Evolutionary conservation across 257 asterid genomes (phyloP).

Genomic region (Fraxinus quadrangulata): DNA sequence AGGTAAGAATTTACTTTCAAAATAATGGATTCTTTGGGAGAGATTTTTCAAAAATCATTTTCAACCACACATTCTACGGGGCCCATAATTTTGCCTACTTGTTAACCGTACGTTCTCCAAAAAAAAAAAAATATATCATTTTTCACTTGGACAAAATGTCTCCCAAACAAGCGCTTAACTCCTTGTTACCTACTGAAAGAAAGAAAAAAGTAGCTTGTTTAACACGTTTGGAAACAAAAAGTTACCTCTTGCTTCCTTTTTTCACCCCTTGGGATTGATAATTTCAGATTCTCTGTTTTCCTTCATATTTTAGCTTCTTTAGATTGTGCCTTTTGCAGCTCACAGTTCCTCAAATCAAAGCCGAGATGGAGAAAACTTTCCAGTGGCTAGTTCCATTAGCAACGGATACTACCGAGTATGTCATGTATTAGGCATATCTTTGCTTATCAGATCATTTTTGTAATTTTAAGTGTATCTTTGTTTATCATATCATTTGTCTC

Average conservation of each 20-base stretch:
- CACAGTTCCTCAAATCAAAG: constrained; percentile 76
- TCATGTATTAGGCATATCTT: background rate
- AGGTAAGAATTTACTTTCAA: too few relatives aligned
- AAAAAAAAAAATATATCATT: too few relatives aligned
- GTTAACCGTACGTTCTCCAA: too few relatives aligned
- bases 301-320: constrained; percentile 20
- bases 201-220: background rate
- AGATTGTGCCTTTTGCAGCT: constrained; percentile 52
- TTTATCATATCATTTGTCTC: background rate
- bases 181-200: background rate
- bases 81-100: too few relatives aligned
- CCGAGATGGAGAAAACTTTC: constrained; percentile 90
- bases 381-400: constrained; percentile 97
- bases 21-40: too few relatives aligned
- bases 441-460: constrained; percentile 2
- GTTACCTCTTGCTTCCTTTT: background rate
- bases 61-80: too few relatives aligned
- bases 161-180: background rate
- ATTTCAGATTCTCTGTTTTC: constrained; percentile 30
- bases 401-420: constrained; percentile 84
- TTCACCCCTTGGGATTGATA: background rate
- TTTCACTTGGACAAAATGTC: too few relatives aligned
- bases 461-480: constrained; percentile 6
- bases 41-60: too few relatives aligned
- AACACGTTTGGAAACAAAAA: background rate